Percentiles rank a stretch among this genome's conserved stretches.
These are phyloP conservation scores for Ceratobasidium sp. DNA, from an alignment of 1,284 basidiomycete genomes.

Conservation along the genomic window DNA sequence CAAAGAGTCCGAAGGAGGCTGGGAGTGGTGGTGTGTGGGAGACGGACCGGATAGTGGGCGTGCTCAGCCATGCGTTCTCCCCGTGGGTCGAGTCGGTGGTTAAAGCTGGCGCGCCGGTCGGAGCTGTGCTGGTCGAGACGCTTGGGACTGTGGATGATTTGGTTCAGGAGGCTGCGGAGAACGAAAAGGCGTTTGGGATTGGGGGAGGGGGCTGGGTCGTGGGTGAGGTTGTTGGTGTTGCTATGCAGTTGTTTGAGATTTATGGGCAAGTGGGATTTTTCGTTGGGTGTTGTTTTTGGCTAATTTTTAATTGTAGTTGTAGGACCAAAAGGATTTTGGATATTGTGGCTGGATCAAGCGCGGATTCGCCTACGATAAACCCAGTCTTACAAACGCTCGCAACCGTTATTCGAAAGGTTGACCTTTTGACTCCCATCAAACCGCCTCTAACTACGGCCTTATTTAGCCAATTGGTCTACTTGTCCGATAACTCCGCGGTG, in stretches of 20 bases:
- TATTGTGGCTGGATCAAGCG: constrained; percentile 5
- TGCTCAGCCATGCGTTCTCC: constrained; percentile 39
- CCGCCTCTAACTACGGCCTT: constrained; percentile 42
- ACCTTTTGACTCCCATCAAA: constrained; percentile 41
- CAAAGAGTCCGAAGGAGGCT: constrained; percentile 42
- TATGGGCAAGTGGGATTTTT: constrained; percentile 38
- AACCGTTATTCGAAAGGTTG: constrained; percentile 41
- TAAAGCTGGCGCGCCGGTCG: background rate
- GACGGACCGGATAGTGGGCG: constrained; percentile 43
- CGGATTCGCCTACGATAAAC: constrained; percentile 12
- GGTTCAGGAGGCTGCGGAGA: constrained; percentile 45
- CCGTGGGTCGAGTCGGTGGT: constrained; percentile 25
- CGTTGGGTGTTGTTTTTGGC: no score
- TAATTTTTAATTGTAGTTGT: no score
- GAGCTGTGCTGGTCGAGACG: constrained; percentile 45
- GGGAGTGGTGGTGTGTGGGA: constrained; percentile 45
- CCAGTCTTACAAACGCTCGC: constrained; percentile 43
- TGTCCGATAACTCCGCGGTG: constrained; percentile 36
- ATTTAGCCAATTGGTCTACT: constrained; percentile 3
- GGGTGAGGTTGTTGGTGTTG: constrained; percentile 46
- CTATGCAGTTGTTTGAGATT: constrained; percentile 30
- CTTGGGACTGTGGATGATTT: constrained; percentile 48
- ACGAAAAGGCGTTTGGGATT: constrained; percentile 38
- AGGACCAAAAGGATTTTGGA: constrained; percentile 34
- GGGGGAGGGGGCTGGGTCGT: constrained; percentile 46